Base-by-base conservation (phyloP, 371 early-diverging fungal species). In the Fennellomyces sp. region DNA sequence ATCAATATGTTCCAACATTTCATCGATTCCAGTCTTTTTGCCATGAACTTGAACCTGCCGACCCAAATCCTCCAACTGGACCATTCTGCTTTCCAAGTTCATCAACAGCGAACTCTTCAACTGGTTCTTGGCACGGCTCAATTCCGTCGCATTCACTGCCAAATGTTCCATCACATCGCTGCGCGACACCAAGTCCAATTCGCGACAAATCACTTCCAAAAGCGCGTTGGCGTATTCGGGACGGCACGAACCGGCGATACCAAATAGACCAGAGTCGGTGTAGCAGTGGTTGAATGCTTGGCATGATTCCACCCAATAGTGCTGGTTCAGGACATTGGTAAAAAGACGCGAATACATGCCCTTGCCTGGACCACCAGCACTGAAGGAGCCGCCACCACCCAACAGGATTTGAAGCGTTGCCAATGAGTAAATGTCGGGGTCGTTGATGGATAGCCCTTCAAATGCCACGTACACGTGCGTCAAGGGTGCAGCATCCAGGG, bases 281-380 rank as follows among this genome's bases (percentile, higher is more conserved):
- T 98, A 97, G 59, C 92, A 88, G 66, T 93, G 93, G 67, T 92
- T 92, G 78, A 96, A 92, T 29, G 91, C 88, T 70, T 91, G 82
- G 75, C 97, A 97, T 5, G 89, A 91, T 65, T 98, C 97, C 15
- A 97, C 89, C 96, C 96, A 97, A 57, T 85, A 84, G 70, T 94
- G 88, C 63, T 93, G 93, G 73, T 97, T 97, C 58, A 98, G 81
- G 2, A 98, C 96, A 38, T 94, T 87, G 5, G 94, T 95, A 70
- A 95, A 98, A 33, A 98, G 81, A 15, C 97, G 90, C 15, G 97
- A 95, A 82, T 97, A 96, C 96, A 98, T 97, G 60, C 98, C 98
- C 76, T 98, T 97, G 23, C 98, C 98, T 0, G 98, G 98, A 1
- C 98, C 98, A 62, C 98, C 98, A 0, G 98, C 98, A 12, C 94